Conservation (phyloP, 1,139 yeast genomes). For the Yamadazyma pseudoaaseri region DNA sequence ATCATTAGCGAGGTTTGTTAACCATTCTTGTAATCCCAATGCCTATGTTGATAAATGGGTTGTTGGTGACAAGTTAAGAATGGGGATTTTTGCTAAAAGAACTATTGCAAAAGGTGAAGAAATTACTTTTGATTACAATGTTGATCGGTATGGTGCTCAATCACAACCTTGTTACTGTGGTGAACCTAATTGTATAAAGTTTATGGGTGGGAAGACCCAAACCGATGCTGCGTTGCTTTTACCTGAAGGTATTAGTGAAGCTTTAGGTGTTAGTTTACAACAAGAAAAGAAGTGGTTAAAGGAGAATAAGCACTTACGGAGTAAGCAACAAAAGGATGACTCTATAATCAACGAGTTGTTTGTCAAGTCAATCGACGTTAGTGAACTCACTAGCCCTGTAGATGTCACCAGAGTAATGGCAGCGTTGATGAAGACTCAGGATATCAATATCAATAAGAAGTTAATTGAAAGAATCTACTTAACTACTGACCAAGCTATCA, state of each 20-base stretch:
- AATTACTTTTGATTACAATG: slow-evolving; percentile 92
- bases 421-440: slow-evolving; percentile 76
- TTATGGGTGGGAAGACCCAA: slow-evolving; percentile 95
- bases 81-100: slow-evolving; percentile 93
- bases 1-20: slow-evolving; percentile 84
- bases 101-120: slow-evolving; percentile 79
- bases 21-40: slow-evolving; percentile 93
- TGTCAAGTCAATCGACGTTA: slow-evolving; percentile 57
- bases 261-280: slow-evolving; percentile 70
- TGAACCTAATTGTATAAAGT: slow-evolving; percentile 86
- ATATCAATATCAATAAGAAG: slow-evolving; percentile 61
- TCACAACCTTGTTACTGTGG: slow-evolving; percentile 96
- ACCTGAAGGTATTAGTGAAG: slow-evolving; percentile 83
- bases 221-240: slow-evolving; percentile 83
- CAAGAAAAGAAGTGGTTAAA: slow-evolving; percentile 66
- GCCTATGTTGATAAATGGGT: slow-evolving; percentile 98
- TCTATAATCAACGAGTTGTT: slow-evolving; percentile 61
- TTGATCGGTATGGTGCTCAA: slow-evolving; percentile 92
- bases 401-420: slow-evolving; percentile 83
- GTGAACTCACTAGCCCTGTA: slow-evolving; percentile 46
- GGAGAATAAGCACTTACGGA: slow-evolving; percentile 48
- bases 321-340: slow-evolving; percentile 55
- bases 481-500: slow-evolving; percentile 55
- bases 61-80: slow-evolving; percentile 81
- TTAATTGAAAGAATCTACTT: slow-evolving; percentile 64